Conservation (phyloP, 495 filamentous ascomycete species). For the Talaromyces nanjingensis region DNA sequence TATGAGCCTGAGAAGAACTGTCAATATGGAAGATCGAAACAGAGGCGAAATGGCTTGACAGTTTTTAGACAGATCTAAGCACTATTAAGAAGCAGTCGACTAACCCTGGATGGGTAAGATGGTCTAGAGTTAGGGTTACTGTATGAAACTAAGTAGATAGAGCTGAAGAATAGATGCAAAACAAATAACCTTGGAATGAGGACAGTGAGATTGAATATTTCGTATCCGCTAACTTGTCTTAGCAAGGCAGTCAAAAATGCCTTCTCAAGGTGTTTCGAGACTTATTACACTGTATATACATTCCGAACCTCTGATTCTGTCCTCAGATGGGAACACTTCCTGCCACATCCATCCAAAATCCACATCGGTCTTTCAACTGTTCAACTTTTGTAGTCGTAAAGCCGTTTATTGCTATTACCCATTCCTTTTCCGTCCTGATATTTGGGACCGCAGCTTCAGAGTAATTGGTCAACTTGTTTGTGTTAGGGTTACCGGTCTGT, state of each 20-base stretch:
- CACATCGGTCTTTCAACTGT: neutral
- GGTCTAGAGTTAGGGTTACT: too few species aligned
- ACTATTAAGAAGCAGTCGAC: neutral
- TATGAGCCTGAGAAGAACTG: neutral
- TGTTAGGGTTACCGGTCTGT: slow-evolving; percentile 51
- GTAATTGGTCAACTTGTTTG: slow-evolving; percentile 45
- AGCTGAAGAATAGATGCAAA: too few species aligned
- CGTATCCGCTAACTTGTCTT: too few species aligned
- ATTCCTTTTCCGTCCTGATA: neutral
- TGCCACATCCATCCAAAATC: neutral
- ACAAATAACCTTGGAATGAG: too few species aligned
- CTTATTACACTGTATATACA: too few species aligned
- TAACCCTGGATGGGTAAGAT: too few species aligned
- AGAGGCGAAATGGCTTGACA: neutral
- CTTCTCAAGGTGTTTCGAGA: too few species aligned
- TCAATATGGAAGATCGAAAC: neutral
- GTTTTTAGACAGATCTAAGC: neutral
- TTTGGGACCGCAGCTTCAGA: neutral
- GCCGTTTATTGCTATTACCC: neutral
- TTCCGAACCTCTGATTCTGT: neutral
- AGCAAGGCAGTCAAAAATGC: too few species aligned
- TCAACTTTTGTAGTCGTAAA: neutral
- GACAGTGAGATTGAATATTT: neutral
- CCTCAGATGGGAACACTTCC: neutral
- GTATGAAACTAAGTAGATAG: too few species aligned